Evolutionary conservation across 176 grass and related monocot species (phyloP).

Genomic region (Oryza glaberrima): DNA sequence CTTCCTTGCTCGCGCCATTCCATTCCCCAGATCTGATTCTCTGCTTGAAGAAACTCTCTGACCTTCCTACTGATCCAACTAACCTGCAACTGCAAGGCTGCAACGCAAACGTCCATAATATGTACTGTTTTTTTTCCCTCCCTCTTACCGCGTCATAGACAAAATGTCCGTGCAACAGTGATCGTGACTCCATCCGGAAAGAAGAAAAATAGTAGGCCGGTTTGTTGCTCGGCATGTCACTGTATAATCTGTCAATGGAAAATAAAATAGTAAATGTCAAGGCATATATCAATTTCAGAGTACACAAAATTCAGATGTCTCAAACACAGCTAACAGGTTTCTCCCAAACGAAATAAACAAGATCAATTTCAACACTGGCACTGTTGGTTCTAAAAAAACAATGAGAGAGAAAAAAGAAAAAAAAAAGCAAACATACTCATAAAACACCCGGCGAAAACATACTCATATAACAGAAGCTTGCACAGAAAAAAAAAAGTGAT

Average conservation of each 20-base stretch:
- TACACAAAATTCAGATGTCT: background rate
- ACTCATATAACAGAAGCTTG: background rate
- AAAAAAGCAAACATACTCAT: background rate
- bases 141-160: background rate
- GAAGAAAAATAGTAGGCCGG: background rate
- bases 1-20: background rate
- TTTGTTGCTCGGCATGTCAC: background rate
- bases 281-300: background rate
- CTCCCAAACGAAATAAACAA: background rate
- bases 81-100: background rate
- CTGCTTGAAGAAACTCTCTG: slow-evolving; percentile 8
- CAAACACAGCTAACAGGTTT: background rate
- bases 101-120: background rate
- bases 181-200: background rate
- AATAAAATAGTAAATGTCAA: background rate
- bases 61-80: background rate
- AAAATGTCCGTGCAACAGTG: background rate
- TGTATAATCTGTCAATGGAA: background rate
- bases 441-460: too few species aligned
- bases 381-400: background rate
- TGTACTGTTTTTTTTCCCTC: background rate
- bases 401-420: background rate
- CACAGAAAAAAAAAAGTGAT: background rate
- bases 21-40: background rate
- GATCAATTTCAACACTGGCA: background rate